Base-by-base conservation (phyloP, 2,329 filamentous ascomycete genomes). In the Escovopsis sp. region DNA sequence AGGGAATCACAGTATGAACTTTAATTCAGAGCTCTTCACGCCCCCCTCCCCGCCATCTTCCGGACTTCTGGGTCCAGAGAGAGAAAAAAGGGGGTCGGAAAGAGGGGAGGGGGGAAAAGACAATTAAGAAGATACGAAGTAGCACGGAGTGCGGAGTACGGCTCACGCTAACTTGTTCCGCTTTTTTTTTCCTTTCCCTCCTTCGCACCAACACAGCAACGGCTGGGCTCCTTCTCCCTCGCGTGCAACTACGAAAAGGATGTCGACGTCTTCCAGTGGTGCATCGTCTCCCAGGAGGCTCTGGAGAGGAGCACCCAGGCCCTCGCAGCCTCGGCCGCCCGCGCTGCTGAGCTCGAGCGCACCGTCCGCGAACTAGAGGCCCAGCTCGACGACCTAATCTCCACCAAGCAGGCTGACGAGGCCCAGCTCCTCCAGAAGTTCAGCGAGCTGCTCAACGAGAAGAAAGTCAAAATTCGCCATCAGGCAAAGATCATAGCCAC, bases 401-500 rank as follows among this genome's bases (percentile, higher is more conserved):
- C 63, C 36, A 64, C 72, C 12, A 86, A 86, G 50, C 63, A 70
- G 32, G 68, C 72, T 14, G 69, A 83, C 41, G 80, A 87, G 53
- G 65, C 66, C 1, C 65, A 67, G 14, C 57, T 87, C 37, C 56
- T 87, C 2, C 68, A 71, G 40, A 84, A 83, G 50, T 84, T 84
- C 45, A 68, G 72, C 36, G 63, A 71, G 37, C 60, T 88, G 2
- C 59, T 87, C 2, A 87, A 87, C 45, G 72, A 79, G 52, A 88
- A 88, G 60, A 87, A 87, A 55, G 61, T 77, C 35, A 86, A 82
- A 56, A 86, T 87, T 34, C 61, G 81, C 30, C 71, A 85, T 46
- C 79, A 85, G 55, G 75, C 80, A 46, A 66, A 70, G 27, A 55
- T 80, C 15, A 55, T 85, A 17, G 53, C 59, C 4, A 44, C 58